Evolutionary conservation across 345 rosid genomes (phyloP), one percentile per base, ranked within the genome.

Genomic region (Fremontodendron californicum): DNA sequence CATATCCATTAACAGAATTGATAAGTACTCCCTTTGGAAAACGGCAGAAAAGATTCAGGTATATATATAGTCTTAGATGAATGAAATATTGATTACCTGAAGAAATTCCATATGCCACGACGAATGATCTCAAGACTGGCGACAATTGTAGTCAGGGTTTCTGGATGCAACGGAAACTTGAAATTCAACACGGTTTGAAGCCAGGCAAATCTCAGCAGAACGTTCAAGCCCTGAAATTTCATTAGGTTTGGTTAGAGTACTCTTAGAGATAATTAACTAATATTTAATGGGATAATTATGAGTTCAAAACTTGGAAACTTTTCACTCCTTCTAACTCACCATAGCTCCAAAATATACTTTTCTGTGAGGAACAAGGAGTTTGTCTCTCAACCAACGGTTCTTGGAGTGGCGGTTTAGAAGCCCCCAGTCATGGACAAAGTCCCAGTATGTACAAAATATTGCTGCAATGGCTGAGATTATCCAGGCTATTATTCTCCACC

Each of bases 101-200:
- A 92, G 88, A 92, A 92, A 82, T 87, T 90, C 94, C 97, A 92
- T 9, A 90, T 83, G 64, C 97, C 91, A 9, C 94, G 90, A 6
- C 97, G 93, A 71, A 89, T 79, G 71, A 92, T 88, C 85, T 92
- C 94, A 1, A 92, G 89, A 78, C 79, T 64, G 23, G 97, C 94
- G 39, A 88, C 88, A 71, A 89, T 45, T 57, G 97, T 74, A 55
- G 81, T 35, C 85, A 77, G 8, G 15, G 90, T 80, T 78, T 82
- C 57, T 42, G 18, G 13, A 52, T 90, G 91, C 63, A 92, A 52
- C 0, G 62, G 0, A 3, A 81, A 4, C 29, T 70, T 58, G 72
- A 89, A 77, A 62, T 79, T 76, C 31, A 90, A 40, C 48, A 92
- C 92, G 0, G 92, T 89, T 69, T 90, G 90, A 76, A 89, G 25